Evolutionary conservation across 148 eudicot genomes (phyloP), one percentile per base, ranked within the genome.

Genomic region (Drosera capensis): DNA sequence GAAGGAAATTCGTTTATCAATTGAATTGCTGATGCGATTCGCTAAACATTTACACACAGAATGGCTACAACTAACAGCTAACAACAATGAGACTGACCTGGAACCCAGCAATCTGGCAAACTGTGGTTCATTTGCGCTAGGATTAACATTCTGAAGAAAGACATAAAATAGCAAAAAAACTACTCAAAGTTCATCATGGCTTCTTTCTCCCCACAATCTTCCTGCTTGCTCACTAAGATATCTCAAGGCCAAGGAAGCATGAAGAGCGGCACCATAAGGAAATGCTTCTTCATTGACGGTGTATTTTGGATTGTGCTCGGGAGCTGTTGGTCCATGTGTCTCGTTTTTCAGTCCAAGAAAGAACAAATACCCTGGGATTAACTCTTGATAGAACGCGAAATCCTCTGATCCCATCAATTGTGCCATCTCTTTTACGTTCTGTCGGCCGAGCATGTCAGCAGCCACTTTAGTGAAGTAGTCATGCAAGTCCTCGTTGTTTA

Each of bases 391-490:
- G 29, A 71, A 81, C 11, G 95, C 65, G 37, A 90, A 90, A 58
- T 90, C 99, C 65, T 90, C 99, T 0, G 95, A 69, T 25, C 95
- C 99, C 75, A 80, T 80, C 23, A 90, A 30, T 14, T 84, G 93
- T 20, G 55, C 65, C 62, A 72, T 78, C 30, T 85, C 80, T 52
- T 75, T 76, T 11, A 85, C 78, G 35, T 68, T 62, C 25, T 5
- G 50, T 2, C 51, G 26, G 40, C 86, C 94, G 3, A 90, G 60
- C 77, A 90, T 63, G 28, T 74, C 72, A 7, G 58, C 46, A 7
- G 95, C 86, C 20, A 85, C 77, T 12, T 40, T 66, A 20, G 23
- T 40, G 59, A 90, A 85, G 47, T 69, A 48, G 19, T 56, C 43
- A 21, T 90, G 95, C 58, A 90, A 67, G 30, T 66, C 61, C 14